Percentiles rank a stretch among this genome's conserved stretches.
Evolutionary conservation across 805 yeast species (phyloP).

Genomic region (Kodamaea nitidulidarum): DNA sequence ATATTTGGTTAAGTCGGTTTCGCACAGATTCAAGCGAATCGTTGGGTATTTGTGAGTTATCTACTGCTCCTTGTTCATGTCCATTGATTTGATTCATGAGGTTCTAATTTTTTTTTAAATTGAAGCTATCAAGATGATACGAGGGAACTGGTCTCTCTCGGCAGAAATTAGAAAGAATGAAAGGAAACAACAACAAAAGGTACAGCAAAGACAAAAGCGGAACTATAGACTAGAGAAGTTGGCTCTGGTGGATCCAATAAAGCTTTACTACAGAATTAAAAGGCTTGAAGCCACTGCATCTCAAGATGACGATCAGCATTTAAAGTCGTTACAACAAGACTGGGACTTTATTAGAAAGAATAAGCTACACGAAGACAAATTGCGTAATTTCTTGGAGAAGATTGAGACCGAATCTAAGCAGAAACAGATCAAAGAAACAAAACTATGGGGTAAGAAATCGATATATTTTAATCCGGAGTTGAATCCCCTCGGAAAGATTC

Average conservation of each 20-base stretch:
- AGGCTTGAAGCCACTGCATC: conserved; percentile 18
- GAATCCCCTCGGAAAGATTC: conserved; percentile 58
- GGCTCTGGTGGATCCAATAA: conserved; percentile 31
- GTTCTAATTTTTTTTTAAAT: conserved; percentile 4
- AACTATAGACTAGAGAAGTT: conserved; percentile 24
- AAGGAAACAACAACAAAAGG: conserved; percentile 29
- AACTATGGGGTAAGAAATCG: conserved; percentile 44
- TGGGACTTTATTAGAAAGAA: conserved; percentile 35
- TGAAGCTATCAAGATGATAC: conserved; percentile 16
- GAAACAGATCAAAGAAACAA: conserved; percentile 16
- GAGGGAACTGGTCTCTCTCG: conserved; percentile 32
- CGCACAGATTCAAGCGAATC: conserved; percentile 40
- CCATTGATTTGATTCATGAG: conserved; percentile 7
- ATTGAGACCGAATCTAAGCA: conserved; percentile 17
- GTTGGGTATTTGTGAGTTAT: conserved; percentile 24
- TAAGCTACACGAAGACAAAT: conserved; percentile 29
- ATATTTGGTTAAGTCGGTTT: conserved; percentile 40
- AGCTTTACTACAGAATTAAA: conserved; percentile 30
- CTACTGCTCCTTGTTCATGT: conserved; percentile 3
- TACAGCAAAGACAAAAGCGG: conserved; percentile 36
- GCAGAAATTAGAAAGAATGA: conserved; percentile 36
- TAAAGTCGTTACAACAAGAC: conserved; percentile 33
- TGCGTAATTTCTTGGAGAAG: conserved; percentile 21
- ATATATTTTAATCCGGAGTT: conserved; percentile 64
- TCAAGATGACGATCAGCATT: conserved; percentile 18